Percentiles rank a stretch among this genome's conserved stretches.
These are phyloP conservation scores for Trametes cingulata DNA, from an alignment of 768 basidiomycete genomes.

Conservation along the genomic window DNA sequence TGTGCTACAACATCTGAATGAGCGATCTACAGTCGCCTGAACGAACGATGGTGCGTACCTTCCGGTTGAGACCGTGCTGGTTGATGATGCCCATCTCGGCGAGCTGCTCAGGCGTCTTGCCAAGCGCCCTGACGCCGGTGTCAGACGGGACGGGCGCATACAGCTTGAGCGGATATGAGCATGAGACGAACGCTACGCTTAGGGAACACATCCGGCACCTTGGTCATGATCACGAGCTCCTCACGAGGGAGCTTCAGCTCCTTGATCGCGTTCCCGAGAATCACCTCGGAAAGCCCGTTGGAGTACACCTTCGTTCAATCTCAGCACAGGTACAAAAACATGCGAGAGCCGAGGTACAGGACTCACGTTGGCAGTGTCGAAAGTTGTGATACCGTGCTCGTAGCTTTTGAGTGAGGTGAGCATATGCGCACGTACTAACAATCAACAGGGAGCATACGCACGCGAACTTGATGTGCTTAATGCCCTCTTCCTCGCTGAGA, in stretches of 20 bases:
- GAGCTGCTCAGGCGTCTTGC: constrained; percentile 15
- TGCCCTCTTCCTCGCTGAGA: constrained; percentile 36
- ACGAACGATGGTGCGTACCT: constrained; percentile 31
- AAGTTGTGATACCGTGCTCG: constrained; percentile 40
- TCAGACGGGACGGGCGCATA: neutral
- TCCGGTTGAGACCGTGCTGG: constrained; percentile 38
- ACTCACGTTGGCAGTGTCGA: constrained; percentile 34
- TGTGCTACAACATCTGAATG: constrained; percentile 45
- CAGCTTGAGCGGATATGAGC: neutral
- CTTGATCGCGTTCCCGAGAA: constrained; percentile 48
- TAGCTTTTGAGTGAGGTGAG: constrained; percentile 29
- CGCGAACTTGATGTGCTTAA: constrained; percentile 42
- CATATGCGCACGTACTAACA: too few relatives aligned
- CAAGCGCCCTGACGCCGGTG: neutral
- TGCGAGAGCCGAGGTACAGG: too few relatives aligned
- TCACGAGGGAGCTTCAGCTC: constrained; percentile 45
- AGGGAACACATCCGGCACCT: constrained; percentile 26
- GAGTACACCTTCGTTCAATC: neutral
- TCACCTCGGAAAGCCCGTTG: constrained; percentile 40
- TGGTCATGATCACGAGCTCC: constrained; percentile 50
- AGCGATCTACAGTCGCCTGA: too few relatives aligned
- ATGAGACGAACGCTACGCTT: neutral
- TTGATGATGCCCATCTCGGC: constrained; percentile 36
- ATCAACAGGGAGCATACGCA: neutral
- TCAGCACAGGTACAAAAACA: too few relatives aligned